Conservation (phyloP, 495 filamentous ascomycete genomes). For the Ramalina peruviana region DNA sequence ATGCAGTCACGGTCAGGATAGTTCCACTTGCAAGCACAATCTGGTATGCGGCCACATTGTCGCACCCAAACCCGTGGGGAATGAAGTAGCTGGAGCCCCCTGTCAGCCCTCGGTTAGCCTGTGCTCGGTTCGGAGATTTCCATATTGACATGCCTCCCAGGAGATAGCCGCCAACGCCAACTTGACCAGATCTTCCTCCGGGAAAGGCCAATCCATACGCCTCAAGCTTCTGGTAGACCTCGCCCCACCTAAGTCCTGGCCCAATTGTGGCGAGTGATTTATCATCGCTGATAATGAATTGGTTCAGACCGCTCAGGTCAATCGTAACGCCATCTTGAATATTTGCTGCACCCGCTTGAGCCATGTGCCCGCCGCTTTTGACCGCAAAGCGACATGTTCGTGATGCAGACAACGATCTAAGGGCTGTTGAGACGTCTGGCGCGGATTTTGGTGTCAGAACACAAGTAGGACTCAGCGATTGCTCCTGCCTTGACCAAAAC, state of each 20-base stretch:
- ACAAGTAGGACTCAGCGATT: constrained; percentile 31
- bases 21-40: constrained; percentile 20
- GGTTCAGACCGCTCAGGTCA: constrained; percentile 32
- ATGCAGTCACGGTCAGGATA: constrained; percentile 19
- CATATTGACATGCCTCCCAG: constrained; percentile 25
- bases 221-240: constrained; percentile 39
- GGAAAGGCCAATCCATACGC: constrained; percentile 32
- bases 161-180: constrained; percentile 46
- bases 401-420: constrained; percentile 1
- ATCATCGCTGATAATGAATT: constrained; percentile 30
- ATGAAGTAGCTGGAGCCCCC: too few species aligned
- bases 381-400: constrained; percentile 31
- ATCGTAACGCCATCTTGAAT: constrained; percentile 39
- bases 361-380: constrained; percentile 38
- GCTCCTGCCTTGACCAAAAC: constrained; percentile 35
- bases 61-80: not conserved
- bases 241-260: constrained; percentile 35
- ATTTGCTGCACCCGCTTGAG: constrained; percentile 37
- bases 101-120: too few species aligned
- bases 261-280: constrained; percentile 31
- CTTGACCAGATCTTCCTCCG: constrained; percentile 38
- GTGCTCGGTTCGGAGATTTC: not conserved
- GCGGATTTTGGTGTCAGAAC: constrained; percentile 29
- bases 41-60: constrained; percentile 14
- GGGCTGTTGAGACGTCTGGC: constrained; percentile 15